Conservation (phyloP, 768 basidiomycete species). For the Gelatoporia subvermispora region DNA sequence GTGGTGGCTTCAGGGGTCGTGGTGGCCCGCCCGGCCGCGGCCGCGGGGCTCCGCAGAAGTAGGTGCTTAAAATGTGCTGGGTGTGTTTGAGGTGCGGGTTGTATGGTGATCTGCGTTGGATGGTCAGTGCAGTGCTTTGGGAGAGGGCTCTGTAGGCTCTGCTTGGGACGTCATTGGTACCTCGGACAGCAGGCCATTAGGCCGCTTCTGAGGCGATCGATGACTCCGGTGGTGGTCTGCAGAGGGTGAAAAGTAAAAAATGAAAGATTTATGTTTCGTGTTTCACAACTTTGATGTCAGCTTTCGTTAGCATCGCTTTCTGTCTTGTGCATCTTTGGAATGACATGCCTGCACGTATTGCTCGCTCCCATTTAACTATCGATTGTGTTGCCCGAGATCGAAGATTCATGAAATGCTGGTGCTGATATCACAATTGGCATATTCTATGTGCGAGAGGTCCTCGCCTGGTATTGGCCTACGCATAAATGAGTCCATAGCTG, state of each 20-base stretch:
- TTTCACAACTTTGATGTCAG: conserved; percentile 8
- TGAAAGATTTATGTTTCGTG: background rate
- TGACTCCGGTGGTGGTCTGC: background rate
- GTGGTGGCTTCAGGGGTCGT: conserved; percentile 45
- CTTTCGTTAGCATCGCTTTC: conserved; percentile 7
- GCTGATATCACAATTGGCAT: too few species aligned
- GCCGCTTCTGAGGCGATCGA: background rate
- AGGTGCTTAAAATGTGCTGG: background rate
- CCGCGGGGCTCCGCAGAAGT: conserved; percentile 31
- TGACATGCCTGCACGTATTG: background rate
- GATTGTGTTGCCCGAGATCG: too few species aligned
- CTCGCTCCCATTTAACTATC: too few species aligned
- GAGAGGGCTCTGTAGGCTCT: too few species aligned
- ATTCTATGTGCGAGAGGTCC: too few species aligned
- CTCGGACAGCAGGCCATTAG: too few species aligned
- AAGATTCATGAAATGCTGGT: too few species aligned
- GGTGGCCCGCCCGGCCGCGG: conserved; percentile 42
- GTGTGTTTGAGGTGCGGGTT: background rate
- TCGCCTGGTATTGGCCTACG: too few species aligned
- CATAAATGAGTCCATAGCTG: too few species aligned
- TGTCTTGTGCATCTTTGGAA: conserved; percentile 9
- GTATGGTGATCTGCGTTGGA: too few species aligned
- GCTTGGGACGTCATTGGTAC: background rate
- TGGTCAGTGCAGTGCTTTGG: too few species aligned
- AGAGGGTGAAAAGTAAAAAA: conserved; percentile 7